Evolutionary conservation across 345 rosid genomes (phyloP).

Genomic region (Salix udensis): DNA sequence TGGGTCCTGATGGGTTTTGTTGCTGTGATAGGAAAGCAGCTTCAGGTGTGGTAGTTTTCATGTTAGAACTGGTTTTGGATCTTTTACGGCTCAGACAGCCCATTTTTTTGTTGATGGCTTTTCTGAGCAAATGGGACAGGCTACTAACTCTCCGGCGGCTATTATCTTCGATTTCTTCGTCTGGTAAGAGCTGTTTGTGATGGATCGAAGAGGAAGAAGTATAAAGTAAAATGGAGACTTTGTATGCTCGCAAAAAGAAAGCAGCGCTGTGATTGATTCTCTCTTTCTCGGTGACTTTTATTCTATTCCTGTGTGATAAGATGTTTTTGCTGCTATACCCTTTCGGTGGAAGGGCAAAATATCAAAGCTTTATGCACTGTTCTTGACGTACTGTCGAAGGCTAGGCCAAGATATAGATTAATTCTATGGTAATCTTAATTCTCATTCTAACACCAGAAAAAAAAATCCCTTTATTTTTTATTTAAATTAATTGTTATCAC

Average conservation of each 20-base stretch:
- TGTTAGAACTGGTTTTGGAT: constrained; percentile 24
- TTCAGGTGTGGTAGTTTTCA: constrained; percentile 9
- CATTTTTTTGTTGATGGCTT: constrained; percentile 25
- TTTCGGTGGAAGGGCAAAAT: constrained; percentile 20
- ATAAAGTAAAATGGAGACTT: not conserved
- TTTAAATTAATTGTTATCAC: too few species aligned
- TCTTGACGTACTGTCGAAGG: too few species aligned
- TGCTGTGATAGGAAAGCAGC: constrained; percentile 9
- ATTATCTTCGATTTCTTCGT: not conserved
- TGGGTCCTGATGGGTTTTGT: constrained; percentile 24
- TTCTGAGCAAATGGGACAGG: not conserved
- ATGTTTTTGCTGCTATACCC: not conserved
- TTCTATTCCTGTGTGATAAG: constrained; percentile 19
- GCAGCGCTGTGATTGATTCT: constrained; percentile 13
- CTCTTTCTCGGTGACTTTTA: constrained; percentile 16
- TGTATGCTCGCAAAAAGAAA: not conserved
- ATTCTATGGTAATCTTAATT: too few species aligned
- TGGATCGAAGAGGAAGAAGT: not conserved
- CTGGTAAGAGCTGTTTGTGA: not conserved
- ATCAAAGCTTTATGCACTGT: not conserved
- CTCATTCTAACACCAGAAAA: too few species aligned
- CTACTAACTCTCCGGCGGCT: not conserved
- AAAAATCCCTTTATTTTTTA: too few species aligned
- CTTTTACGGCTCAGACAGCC: constrained; percentile 43
- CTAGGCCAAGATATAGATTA: too few species aligned